phyloP scores from a whole-genome alignment of 2,329 filamentous ascomycete species.

The Domatiomyces globalis region DNA sequence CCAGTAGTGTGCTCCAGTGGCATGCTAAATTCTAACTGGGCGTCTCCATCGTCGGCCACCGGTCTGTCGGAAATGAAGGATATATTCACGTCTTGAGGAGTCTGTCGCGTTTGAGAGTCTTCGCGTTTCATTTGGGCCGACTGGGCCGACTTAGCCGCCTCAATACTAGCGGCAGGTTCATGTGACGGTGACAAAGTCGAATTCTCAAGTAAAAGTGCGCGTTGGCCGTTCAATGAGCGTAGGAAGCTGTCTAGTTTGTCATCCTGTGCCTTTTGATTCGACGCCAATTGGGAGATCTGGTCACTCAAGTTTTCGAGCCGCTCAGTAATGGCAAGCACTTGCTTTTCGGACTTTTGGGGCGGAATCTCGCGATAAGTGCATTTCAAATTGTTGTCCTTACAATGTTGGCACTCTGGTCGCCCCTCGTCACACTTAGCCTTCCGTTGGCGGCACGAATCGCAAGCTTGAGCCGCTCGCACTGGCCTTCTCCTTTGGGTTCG shows the following conservation, averaged over 20 bases:
- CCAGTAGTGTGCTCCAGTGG: constrained; percentile 78
- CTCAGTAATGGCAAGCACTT: constrained; percentile 14
- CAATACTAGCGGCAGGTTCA: neutral
- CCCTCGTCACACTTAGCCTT: constrained; percentile 89
- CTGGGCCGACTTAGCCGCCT: neutral
- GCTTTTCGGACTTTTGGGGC: constrained; percentile 62
- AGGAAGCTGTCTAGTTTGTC: constrained; percentile 4
- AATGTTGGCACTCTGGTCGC: constrained; percentile 67
- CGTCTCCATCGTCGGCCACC: constrained; percentile 9
- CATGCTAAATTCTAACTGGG: constrained; percentile 50
- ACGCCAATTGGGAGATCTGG: constrained; percentile 8
- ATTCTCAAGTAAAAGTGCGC: neutral
- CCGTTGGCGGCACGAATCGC: constrained; percentile 71
- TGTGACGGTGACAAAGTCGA: neutral
- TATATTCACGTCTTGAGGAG: neutral
- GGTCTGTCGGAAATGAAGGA: neutral
- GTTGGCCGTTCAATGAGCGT: neutral
- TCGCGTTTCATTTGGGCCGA: neutral
- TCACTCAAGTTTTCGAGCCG: constrained; percentile 12
- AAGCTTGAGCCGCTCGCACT: constrained; percentile 47
- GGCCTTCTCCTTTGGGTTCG: constrained; percentile 12
- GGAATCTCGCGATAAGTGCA: constrained; percentile 86
- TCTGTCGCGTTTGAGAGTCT: neutral
- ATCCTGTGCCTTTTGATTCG: constrained; percentile 6
- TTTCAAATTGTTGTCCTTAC: constrained; percentile 67